A percentile compares a stretch with the other conserved stretches of the same genome.
These are phyloP conservation scores for Xylariales sp. DNA, from an alignment of 2,329 filamentous ascomycete species.

Conservation along the genomic window DNA sequence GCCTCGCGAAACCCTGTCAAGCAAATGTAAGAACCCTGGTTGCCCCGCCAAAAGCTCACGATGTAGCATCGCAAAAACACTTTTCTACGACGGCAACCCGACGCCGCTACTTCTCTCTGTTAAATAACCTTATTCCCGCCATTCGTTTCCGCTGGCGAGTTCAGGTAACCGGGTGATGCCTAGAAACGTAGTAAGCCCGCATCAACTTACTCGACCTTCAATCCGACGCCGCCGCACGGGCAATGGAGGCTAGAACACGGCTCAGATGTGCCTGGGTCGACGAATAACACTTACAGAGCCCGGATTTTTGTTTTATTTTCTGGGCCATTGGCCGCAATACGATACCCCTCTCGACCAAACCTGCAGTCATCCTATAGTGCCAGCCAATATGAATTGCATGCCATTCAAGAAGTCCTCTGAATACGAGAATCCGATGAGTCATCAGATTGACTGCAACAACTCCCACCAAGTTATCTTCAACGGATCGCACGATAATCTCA, in stretches of 20 bases:
- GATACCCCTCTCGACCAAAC: neutral
- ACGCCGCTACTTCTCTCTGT: neutral
- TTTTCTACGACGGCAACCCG: neutral
- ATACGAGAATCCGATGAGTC: slow-evolving; percentile 29
- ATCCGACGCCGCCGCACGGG: neutral
- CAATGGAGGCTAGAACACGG: too few relatives aligned
- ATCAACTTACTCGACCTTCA: slow-evolving; percentile 1
- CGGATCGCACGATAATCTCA: slow-evolving; percentile 7
- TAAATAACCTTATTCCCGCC: neutral
- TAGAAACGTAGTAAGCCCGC: neutral
- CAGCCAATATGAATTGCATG: neutral
- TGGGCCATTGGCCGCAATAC: neutral
- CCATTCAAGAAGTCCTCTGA: neutral
- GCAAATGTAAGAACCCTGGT: slow-evolving; percentile 2
- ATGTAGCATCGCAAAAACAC: slow-evolving; percentile 1
- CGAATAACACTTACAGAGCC: neutral
- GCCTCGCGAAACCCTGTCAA: neutral
- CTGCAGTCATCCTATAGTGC: slow-evolving; percentile 1
- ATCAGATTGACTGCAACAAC: slow-evolving; percentile 1
- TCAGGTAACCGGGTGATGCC: slow-evolving; percentile 8
- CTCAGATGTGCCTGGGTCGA: neutral
- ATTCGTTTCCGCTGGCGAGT: neutral
- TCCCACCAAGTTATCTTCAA: neutral
- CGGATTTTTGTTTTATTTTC: neutral
- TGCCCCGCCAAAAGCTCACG: neutral